Evolutionary conservation across 2,329 filamentous ascomycete genomes (phyloP).

Genomic region (Diaporthe caulivora): DNA sequence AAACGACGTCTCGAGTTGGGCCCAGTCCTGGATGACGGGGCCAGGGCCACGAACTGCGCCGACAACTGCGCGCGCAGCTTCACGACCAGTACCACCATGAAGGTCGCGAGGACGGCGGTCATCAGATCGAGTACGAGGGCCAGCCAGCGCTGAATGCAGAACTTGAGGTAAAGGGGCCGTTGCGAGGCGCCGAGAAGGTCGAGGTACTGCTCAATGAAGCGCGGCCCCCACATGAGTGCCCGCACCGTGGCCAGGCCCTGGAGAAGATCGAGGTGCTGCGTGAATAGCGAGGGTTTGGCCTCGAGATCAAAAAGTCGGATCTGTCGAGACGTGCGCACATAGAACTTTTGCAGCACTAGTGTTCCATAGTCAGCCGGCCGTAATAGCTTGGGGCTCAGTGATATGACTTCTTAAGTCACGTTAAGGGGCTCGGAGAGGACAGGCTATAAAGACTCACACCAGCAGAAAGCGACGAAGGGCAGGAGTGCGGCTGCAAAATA

Average conservation of each 20-base stretch:
- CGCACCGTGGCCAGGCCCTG: conserved; percentile 20
- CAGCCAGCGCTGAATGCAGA: conserved; percentile 43
- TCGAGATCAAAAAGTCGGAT: conserved; percentile 44
- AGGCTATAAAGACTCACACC: conserved; percentile 5
- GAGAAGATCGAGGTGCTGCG: background rate
- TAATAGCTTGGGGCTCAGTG: no score
- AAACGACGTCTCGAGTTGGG: conserved; percentile 40
- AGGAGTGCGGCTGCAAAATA: conserved; percentile 30
- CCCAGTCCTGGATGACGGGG: conserved; percentile 39
- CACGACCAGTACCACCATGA: conserved; percentile 38
- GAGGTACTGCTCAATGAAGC: conserved; percentile 18
- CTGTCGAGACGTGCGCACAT: conserved; percentile 50
- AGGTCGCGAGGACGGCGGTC: conserved; percentile 37
- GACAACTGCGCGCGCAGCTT: conserved; percentile 15
- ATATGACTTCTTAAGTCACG: background rate
- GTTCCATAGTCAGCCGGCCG: background rate
- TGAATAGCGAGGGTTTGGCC: conserved; percentile 11
- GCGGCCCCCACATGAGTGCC: conserved; percentile 32
- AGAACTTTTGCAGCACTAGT: conserved; percentile 45
- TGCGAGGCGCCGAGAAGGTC: conserved; percentile 39
- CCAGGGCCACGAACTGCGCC: conserved; percentile 39
- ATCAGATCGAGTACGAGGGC: conserved; percentile 41
- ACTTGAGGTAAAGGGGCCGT: conserved; percentile 40
- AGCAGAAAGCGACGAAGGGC: conserved; percentile 33
- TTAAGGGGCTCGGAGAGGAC: background rate